These are phyloP conservation scores for Gymnopilus dilepis DNA, from an alignment of 768 basidiomycete species.

Conservation along the genomic window DNA sequence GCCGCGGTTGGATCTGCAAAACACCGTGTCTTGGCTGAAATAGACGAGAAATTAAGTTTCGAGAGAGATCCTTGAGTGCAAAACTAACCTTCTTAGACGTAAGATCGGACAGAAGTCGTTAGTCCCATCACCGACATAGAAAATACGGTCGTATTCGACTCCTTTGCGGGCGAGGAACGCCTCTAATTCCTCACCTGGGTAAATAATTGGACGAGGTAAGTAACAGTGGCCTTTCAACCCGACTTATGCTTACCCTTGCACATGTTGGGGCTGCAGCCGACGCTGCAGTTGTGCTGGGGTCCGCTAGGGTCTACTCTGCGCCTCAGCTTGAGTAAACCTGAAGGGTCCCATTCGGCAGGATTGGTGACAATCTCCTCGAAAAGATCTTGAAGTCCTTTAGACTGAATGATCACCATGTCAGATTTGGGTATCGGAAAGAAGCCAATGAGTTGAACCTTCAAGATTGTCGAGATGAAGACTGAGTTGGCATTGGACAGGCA, in stretches of 20 bases:
- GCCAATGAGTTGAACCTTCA: conserved; percentile 54
- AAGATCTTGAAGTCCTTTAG: conserved; percentile 71
- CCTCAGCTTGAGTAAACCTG: conserved; percentile 74
- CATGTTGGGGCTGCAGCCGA: conserved; percentile 97
- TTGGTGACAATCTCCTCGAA: conserved; percentile 93
- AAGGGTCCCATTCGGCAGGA: conserved; percentile 80
- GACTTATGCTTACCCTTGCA: conserved; percentile 75
- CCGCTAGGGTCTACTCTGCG: conserved; percentile 77
- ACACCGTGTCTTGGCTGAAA: conserved; percentile 77
- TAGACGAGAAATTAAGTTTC: too few species aligned
- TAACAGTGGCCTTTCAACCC: not conserved
- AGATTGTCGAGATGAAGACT: conserved; percentile 89
- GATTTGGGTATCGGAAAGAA: not conserved
- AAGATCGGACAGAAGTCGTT: conserved; percentile 97
- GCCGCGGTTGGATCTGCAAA: conserved; percentile 81
- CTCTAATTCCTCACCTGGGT: conserved; percentile 87
- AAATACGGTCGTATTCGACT: conserved; percentile 71
- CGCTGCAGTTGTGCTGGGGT: conserved; percentile 80
- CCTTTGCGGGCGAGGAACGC: conserved; percentile 72
- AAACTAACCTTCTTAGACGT: conserved; percentile 70
- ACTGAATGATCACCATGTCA: conserved; percentile 43
- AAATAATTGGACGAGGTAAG: not conserved
- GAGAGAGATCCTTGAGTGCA: not conserved
- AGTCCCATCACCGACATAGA: conserved; percentile 92
- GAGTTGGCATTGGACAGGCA: conserved; percentile 94